Evolutionary conservation across 441 rosid species (phyloP), one percentile per base, ranked within the genome.

Genomic region (Erysimum cheiri): DNA sequence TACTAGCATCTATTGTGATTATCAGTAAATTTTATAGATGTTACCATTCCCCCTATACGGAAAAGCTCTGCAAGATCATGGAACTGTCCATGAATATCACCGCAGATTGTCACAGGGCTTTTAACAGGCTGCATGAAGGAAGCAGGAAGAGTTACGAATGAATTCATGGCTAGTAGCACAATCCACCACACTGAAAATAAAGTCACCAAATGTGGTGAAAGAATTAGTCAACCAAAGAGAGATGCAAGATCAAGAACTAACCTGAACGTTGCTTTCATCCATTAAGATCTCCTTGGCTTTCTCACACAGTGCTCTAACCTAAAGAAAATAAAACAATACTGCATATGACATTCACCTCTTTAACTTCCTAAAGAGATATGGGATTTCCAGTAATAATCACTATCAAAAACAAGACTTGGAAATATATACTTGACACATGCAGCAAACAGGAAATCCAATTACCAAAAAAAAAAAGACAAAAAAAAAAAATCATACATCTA

Each of bases 21-120:
- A 37, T 41, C 29, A 35, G 57, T 26, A 71, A 53, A 43, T 15
- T 35, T 28, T 32, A 33, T 3, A 66, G 36, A 49, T 40, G 11
- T 70, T 85, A 92, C 98, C 95, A 85, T 88, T 74, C 98, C 97
- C 3, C 98, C 95, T 65, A 92, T 92, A 58, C 92, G 93, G 77
- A 92, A 92, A 77, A 92, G 96, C 83, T 92, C 98, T 0, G 96
- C 96, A 72, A 92, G 96, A 82, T 92, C 98, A 82, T 92, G 98
- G 50, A 90, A 92, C 77, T 92, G 98, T 68, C 93, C 95, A 33
- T 92, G 98, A 67, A 92, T 90, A 77, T 92, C 98, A 73, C 96
- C 96, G 48, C 96, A 90, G 46, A 92, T 88, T 72, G 98, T 92
- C 69, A 92, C 94, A 46, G 94, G 96, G 75, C 96, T 90, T 85